phyloP scores from a whole-genome alignment of 2,329 filamentous ascomycete species.

The Orbilia oligospora region DNA sequence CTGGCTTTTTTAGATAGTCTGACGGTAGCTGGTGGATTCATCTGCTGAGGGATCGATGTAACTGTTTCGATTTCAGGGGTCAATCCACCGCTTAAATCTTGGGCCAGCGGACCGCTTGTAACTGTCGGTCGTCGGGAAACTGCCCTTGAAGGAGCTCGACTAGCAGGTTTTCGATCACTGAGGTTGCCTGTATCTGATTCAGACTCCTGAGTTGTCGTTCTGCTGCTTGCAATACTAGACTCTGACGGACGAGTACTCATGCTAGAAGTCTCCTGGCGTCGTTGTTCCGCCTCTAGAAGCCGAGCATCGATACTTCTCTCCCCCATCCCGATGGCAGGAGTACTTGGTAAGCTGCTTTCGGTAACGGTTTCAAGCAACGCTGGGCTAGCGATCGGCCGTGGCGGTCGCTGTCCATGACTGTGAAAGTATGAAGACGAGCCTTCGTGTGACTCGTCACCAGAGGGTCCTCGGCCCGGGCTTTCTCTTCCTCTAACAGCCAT shows the following conservation, averaged over 20 bases:
- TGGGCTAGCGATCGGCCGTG: conserved; percentile 69
- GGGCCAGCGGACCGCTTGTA: conserved; percentile 77
- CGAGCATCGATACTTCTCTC: conserved; percentile 67
- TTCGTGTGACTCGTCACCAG: conserved; percentile 61
- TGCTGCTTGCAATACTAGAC: conserved; percentile 67
- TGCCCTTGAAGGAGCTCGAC: conserved; percentile 75
- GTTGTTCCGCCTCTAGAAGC: conserved; percentile 66
- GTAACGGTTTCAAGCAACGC: conserved; percentile 86
- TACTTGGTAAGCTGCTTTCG: conserved; percentile 84
- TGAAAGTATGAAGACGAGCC: conserved; percentile 55
- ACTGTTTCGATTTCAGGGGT: conserved; percentile 98
- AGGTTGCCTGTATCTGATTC: conserved; percentile 64
- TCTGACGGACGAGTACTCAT: conserved; percentile 65
- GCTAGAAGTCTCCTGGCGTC: conserved; percentile 64
- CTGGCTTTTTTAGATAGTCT: conserved; percentile 85
- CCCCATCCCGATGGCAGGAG: conserved; percentile 72
- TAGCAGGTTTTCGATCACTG: conserved; percentile 70
- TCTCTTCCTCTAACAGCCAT: conserved; percentile 47
- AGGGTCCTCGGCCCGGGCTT: conserved; percentile 60
- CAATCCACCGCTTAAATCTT: conserved; percentile 80
- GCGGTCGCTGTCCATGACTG: conserved; percentile 56
- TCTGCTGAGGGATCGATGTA: conserved; percentile 83
- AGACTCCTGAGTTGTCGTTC: conserved; percentile 69
- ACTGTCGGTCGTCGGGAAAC: conserved; percentile 72
- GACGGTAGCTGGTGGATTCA: conserved; percentile 76